Base-by-base conservation (phyloP, 75 land plant species). In the Pseudotsuga menziesii region DNA sequence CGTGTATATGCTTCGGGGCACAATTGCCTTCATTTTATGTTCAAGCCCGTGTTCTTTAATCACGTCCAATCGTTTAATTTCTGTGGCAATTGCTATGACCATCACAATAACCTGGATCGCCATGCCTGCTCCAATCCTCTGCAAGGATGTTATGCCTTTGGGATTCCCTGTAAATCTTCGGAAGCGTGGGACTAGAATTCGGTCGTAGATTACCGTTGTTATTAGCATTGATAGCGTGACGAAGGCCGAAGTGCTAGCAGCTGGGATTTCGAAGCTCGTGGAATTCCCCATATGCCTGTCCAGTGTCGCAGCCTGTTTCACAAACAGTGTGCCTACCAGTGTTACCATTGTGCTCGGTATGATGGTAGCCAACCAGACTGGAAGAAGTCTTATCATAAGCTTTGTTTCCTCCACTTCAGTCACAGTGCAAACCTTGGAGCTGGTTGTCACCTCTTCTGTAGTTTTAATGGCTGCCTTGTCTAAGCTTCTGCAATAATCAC, bases 1-100 rank as follows among this genome's bases (percentile, higher is more conserved):
- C 88, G 90, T 89, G 63, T 93, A 85, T 56, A 93, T 91, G 83
- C 88, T 89, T 89, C 92, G 90, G 4, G 98, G 90, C 57, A 93
- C 89, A 1, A 93, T 89, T 48, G 91, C 89, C 2, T 75, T 52
- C 1, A 76, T 72, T 3, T 74, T 77, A 2, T 82, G 76, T 20
- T 70, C 55, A 22, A 80, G 82, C 76, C 75, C 89, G 4, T 59
- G 66, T 41, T 78, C 59, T 12, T 20, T 41, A 14, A 88, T 86
- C 11, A 91, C 67, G 9, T 79, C 82, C 56, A 91, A 69, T 23
- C 92, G 66, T 22, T 73, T 77, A 20, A 76, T 73, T 78, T 91
- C 92, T 12, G 83, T 81, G 16, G 76, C 16, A 13, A 80, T 85
- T 55, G 93, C 89, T 4, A 84, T 77, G 22, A 63, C 35, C 36